A percentile compares a stretch with the other conserved stretches of the same genome.
Evolutionary conservation across 257 asterid genomes (phyloP).

Genomic region (Solanum chmielewskii): DNA sequence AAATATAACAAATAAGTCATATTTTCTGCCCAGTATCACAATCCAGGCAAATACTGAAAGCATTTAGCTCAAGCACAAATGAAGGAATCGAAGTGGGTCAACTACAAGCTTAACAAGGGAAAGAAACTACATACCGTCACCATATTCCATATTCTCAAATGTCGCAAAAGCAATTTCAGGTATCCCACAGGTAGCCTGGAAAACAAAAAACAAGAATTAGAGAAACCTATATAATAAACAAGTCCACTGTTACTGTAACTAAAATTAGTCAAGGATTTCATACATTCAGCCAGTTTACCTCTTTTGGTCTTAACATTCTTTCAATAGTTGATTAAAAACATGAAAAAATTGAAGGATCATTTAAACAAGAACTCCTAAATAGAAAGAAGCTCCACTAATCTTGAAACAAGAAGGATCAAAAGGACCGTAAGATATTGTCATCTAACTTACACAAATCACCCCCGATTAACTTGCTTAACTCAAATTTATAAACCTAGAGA

Average conservation of each 20-base stretch:
- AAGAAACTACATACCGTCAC: constrained; percentile 60
- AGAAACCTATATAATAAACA: not conserved
- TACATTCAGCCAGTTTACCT: not conserved
- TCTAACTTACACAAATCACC: not conserved
- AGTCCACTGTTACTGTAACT: not conserved
- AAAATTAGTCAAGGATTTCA: not conserved
- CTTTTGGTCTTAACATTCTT: not conserved
- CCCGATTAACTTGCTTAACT: not conserved
- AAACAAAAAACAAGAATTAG: constrained; percentile 2
- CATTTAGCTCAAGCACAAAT: not conserved
- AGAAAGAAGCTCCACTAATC: not conserved
- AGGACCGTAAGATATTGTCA: not conserved
- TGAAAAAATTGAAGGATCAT: not conserved
- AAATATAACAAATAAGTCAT: not conserved
- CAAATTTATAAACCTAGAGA: not conserved
- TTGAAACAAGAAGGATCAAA: not conserved
- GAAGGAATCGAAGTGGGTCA: not conserved
- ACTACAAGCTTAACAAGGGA: constrained; percentile 1
- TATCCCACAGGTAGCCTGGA: constrained; percentile 92
- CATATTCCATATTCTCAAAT: constrained; percentile 97
- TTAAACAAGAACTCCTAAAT: not conserved
- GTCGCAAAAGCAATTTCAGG: constrained; percentile 90
- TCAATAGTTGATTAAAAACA: not conserved
- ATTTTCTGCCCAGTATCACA: not conserved
- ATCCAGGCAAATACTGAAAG: not conserved